Evolutionary conservation across 2,329 filamentous ascomycete species (phyloP).

Genomic region (Fonsecaea pedrosoi): DNA sequence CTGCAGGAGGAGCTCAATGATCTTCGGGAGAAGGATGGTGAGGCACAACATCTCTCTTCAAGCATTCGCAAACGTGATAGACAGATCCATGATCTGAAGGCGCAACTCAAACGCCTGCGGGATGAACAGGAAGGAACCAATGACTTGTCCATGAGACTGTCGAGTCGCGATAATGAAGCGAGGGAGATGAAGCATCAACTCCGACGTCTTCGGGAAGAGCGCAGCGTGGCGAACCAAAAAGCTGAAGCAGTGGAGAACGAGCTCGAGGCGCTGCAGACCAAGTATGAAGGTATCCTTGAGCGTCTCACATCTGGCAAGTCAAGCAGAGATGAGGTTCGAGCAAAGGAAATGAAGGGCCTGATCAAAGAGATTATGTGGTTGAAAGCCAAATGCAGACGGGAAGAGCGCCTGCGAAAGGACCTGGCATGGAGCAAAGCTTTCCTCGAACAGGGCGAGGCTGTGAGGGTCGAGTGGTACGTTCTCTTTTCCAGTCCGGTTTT

Average conservation of each 20-base stretch:
- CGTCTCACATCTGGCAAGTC: conserved; percentile 48
- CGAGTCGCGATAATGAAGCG: conserved; percentile 71
- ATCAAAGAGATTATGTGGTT: conserved; percentile 91
- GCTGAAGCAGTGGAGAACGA: conserved; percentile 51
- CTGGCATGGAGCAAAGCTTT: conserved; percentile 87
- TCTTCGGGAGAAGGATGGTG: conserved; percentile 62
- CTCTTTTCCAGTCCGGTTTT: conserved; percentile 43
- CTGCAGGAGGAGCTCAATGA: conserved; percentile 55
- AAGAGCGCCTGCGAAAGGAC: conserved; percentile 78
- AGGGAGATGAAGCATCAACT: conserved; percentile 65
- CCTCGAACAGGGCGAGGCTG: conserved; percentile 76
- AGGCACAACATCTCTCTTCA: conserved; percentile 70
- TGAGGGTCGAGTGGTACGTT: conserved; percentile 74
- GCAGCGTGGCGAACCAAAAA: conserved; percentile 50
- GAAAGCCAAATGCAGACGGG: conserved; percentile 78
- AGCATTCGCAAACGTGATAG: conserved; percentile 73
- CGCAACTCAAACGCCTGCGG: conserved; percentile 68
- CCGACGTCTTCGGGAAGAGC: conserved; percentile 63
- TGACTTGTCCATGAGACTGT: conserved; percentile 73
- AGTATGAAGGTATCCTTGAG: conserved; percentile 67
- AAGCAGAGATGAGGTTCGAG: conserved; percentile 55
- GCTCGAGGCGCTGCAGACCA: conserved; percentile 60
- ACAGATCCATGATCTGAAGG: conserved; percentile 61
- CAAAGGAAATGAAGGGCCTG: conserved; percentile 78
- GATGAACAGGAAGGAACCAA: conserved; percentile 52